Percentiles rank a stretch among this genome's conserved stretches.
These are phyloP conservation scores for Aspergillus vadensis DNA, from an alignment of 2,329 filamentous ascomycete genomes.

Conservation along the genomic window DNA sequence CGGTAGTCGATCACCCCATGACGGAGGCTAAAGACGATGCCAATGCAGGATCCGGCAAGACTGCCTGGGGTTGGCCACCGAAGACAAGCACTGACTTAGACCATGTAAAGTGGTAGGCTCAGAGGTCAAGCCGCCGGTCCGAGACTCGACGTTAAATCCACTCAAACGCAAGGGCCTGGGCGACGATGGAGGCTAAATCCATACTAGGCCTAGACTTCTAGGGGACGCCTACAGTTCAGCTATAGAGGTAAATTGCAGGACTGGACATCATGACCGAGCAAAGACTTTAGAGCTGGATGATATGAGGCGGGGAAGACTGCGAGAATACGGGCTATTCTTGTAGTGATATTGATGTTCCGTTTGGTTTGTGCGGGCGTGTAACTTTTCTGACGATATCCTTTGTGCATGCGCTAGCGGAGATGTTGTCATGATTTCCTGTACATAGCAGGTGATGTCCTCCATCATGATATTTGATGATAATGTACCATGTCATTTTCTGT, in stretches of 20 bases:
- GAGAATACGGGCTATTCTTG: not conserved
- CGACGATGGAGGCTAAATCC: constrained; percentile 12
- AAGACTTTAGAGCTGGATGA: not conserved
- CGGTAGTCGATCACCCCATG: constrained; percentile 22
- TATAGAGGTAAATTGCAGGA: no score
- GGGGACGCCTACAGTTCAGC: not conserved
- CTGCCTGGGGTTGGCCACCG: constrained; percentile 15
- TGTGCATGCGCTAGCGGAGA: constrained; percentile 2
- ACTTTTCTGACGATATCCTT: constrained; percentile 1
- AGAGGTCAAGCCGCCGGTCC: constrained; percentile 15
- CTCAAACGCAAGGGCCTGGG: constrained; percentile 38
- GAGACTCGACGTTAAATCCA: constrained; percentile 29
- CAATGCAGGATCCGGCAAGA: constrained; percentile 11
- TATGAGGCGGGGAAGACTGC: not conserved
- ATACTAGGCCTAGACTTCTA: not conserved
- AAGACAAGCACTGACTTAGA: constrained; percentile 28
- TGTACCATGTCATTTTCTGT: constrained; percentile 1
- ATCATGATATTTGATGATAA: constrained; percentile 14
- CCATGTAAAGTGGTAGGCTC: constrained; percentile 33
- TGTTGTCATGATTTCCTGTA: constrained; percentile 12
- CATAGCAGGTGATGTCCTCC: constrained; percentile 11
- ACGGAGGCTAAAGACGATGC: constrained; percentile 11
- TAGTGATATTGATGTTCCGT: not conserved
- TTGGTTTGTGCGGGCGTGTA: not conserved
- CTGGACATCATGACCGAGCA: not conserved